These are phyloP conservation scores for Lentinula edodes DNA, from an alignment of 768 basidiomycete species.

Conservation along the genomic window DNA sequence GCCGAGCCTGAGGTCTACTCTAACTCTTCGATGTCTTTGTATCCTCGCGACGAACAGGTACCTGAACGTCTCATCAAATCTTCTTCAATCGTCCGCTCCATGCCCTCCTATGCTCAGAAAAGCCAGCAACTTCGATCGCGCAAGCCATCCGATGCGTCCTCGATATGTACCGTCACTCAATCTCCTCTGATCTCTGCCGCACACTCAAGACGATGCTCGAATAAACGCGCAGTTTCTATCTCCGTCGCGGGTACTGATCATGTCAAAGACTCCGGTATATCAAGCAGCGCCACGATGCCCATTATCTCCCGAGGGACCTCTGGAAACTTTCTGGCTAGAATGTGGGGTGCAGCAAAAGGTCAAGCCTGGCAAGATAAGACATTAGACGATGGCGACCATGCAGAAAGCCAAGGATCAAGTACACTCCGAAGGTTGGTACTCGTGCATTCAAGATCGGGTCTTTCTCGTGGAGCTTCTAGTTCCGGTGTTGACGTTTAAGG, in stretches of 20 bases:
- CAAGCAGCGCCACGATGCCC: constrained; percentile 36
- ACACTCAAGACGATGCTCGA: constrained; percentile 8
- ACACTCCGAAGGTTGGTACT: constrained; percentile 25
- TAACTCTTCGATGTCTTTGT: constrained; percentile 7
- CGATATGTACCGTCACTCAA: constrained; percentile 40
- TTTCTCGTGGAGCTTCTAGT: background rate
- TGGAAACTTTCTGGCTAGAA: constrained; percentile 60
- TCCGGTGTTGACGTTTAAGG: background rate
- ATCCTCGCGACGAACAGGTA: background rate
- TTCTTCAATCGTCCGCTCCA: constrained; percentile 41
- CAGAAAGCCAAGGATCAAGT: constrained; percentile 14
- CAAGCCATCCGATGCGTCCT: constrained; percentile 47
- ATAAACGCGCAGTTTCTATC: constrained; percentile 22
- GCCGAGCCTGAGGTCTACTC: constrained; percentile 27
- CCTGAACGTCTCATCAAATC: constrained; percentile 22
- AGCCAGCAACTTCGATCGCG: constrained; percentile 26
- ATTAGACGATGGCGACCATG: constrained; percentile 9
- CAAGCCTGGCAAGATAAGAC: constrained; percentile 20
- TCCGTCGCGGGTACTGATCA: background rate
- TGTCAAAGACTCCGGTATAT: constrained; percentile 6
- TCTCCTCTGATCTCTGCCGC: constrained; percentile 14
- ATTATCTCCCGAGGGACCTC: constrained; percentile 25
- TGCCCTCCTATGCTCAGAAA: constrained; percentile 37
- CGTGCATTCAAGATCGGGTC: constrained; percentile 19
- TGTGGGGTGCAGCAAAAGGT: constrained; percentile 63